A percentile compares a stretch with the other conserved stretches of the same genome.
These are phyloP conservation scores for Brassica incana DNA, from an alignment of 345 rosid genomes.

Conservation along the genomic window DNA sequence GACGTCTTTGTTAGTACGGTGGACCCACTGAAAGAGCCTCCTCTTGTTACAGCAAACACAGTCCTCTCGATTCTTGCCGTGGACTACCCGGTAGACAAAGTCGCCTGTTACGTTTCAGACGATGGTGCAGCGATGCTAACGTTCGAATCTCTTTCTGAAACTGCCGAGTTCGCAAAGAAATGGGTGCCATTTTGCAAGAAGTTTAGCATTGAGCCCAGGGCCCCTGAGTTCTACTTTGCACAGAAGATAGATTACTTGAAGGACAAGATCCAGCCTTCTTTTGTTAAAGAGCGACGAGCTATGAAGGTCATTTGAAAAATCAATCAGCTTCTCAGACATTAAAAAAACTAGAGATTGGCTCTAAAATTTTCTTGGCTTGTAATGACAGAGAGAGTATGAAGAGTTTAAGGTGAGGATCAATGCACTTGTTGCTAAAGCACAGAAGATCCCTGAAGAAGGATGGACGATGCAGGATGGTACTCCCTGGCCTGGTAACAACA, in stretches of 20 bases:
- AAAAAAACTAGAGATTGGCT: background rate
- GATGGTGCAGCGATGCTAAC: slow-evolving; percentile 99
- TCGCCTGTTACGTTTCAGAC: slow-evolving; percentile 96
- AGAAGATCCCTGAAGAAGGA: slow-evolving; percentile 98
- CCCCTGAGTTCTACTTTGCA: slow-evolving; percentile 94
- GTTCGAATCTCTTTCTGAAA: slow-evolving; percentile 94
- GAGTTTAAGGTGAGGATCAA: slow-evolving; percentile 95
- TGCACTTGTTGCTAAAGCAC: slow-evolving; percentile 97
- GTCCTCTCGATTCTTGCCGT: slow-evolving; percentile 93
- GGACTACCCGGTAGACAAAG: slow-evolving; percentile 98
- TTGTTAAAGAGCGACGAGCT: slow-evolving; percentile 92
- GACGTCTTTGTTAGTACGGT: slow-evolving; percentile 97
- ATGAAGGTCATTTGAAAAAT: slow-evolving; percentile 65
- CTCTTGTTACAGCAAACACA: slow-evolving; percentile 91
- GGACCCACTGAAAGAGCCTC: slow-evolving; percentile 99
- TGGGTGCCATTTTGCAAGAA: slow-evolving; percentile 99
- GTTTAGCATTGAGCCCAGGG: slow-evolving; percentile 91
- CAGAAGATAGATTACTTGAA: slow-evolving; percentile 97
- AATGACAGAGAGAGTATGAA: slow-evolving; percentile 88
- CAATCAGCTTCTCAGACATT: background rate
- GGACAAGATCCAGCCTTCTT: slow-evolving; percentile 95
- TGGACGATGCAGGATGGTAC: slow-evolving; percentile 99
- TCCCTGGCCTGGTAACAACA: slow-evolving; percentile 97
- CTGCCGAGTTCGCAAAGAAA: slow-evolving; percentile 94
- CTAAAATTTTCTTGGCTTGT: background rate